Base-by-base conservation (phyloP, 108 stramenopile species). In the Nitzschia sp. region DNA sequence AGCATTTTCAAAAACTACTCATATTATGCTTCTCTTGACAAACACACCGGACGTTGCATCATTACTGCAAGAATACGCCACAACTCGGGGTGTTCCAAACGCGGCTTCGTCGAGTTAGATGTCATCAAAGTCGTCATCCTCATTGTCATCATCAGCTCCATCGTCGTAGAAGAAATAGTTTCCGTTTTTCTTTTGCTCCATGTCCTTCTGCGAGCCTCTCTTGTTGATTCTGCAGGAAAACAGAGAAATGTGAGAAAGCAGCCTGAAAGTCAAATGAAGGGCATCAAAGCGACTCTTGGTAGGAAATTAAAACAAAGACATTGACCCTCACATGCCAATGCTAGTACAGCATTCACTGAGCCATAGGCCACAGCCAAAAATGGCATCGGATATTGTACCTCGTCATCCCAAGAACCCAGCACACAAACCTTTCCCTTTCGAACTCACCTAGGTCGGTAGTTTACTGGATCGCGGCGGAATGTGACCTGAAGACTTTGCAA, bases 101-200 rank as follows among this genome's bases (percentile, higher is more conserved):
- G n/a, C n/a, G n/a, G n/a, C n/a, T n/a, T n/a, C n/a, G n/a, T n/a
- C n/a, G n/a, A n/a, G n/a, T 66, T 77, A 77, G 59, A 77, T 70
- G 35, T 74, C 79, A 56, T 75, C 73, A 38, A 75, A 68, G 69
- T 90, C 88, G n/a, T 85, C 85, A 27, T 75, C 85, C 21, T 64
- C 76, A 15, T 73, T 80, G 19, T 73, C 83, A 48, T 86, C 71
- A 34, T 77, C 83, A 2, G 74, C 93, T n/a, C 76, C 92, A 42
- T 93, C 92, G 59, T 97, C 95, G 81, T 97, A 94, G 75, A 97
- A 98, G 93, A 98, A 99, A 70, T 96, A 99, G 76, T 94, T 96
- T 46, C 99, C 99, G 56, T 77, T 83, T 66, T 82, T 83, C 89
- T 99, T 99, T 79, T 99, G 99, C 75, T 98, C 97, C 28, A 76